Evolutionary conservation across 2,329 filamentous ascomycete species (phyloP), one percentile per base, ranked within the genome.

Genomic region (Pseudogymnoascus sp.): DNA sequence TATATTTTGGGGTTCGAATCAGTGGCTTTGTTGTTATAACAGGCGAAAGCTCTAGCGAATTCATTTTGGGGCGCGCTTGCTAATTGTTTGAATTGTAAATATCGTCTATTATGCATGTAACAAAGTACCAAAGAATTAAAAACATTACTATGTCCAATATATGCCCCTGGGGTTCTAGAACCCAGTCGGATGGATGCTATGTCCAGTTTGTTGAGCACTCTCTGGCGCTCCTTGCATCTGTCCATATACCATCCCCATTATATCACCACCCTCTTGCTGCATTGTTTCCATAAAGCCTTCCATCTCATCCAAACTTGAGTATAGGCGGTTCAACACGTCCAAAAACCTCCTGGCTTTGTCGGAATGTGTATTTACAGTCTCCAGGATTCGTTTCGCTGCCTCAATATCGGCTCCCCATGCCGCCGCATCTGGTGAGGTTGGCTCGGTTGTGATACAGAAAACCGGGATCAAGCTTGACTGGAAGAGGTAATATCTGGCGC

Each of bases 401-500:
- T 61, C 37, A 28, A 61, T 61, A 25, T 61, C 60, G 11, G 40
- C 38, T 28, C 40, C 37, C 60, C 60, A 61, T 28, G 35, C 40
- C 12, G 41, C 38, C 9, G 60, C 41, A 45, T 61, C 60, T 61
- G 60, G 31, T 12, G 31, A 49, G 5, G 60, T 61, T 43, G 60
- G 60, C 38, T 61, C 60, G 14, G 60, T 61, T 23, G 49, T 61
- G n/a, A 63, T 62, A 18, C 64, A 66, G 59, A 65, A 63, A 35
- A 67, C 65, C 8, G 66, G 74, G 11, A 76, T 75, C 23, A 76
- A 67, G 4, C 70, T 70, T 2, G 73, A 72, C 60, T 75, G 74
- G 55, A 76, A 76, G n/a, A 75, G 65, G 62, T 75, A 75, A 63
- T 72, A 75, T 28, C 74, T 67, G 4, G 66, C 68, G 61, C 4